Conservation (phyloP, 768 basidiomycete genomes). For the Neoboletus subvelutipes region DNA sequence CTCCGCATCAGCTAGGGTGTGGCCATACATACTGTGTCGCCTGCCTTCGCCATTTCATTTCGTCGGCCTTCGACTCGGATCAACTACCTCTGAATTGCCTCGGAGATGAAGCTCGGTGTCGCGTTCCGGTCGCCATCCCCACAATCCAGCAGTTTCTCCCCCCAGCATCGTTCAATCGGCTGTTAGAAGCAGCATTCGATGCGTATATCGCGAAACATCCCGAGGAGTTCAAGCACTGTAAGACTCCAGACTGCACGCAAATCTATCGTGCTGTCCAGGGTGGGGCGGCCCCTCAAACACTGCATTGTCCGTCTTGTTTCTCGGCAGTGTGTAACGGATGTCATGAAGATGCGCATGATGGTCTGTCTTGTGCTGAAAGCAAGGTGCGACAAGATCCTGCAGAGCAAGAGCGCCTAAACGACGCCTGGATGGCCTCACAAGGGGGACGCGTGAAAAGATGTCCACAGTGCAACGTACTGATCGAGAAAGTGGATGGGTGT, state of each 20-base stretch:
- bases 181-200: constrained; percentile 57
- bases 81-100: constrained; percentile 69
- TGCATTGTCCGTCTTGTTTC: constrained; percentile 72
- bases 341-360: constrained; percentile 60
- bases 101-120: constrained; percentile 61
- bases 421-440: constrained; percentile 56
- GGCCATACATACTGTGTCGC: constrained; percentile 65
- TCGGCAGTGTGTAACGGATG: constrained; percentile 64
- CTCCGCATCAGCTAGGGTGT: constrained; percentile 53
- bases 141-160: constrained; percentile 52
- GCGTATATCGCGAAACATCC: constrained; percentile 57
- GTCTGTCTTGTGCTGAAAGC: constrained; percentile 53
- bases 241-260: constrained; percentile 74
- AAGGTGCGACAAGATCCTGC: constrained; percentile 34
- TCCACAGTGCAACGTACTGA: constrained; percentile 64
- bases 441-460: constrained; percentile 63
- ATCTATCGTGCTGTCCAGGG: constrained; percentile 56
- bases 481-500: constrained; percentile 72
- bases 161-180: constrained; percentile 49
- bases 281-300: constrained; percentile 34
- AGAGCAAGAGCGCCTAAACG: constrained; percentile 53
- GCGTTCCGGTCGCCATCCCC: constrained; percentile 49
- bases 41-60: constrained; percentile 59
- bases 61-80: constrained; percentile 52
- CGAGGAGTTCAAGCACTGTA: constrained; percentile 68